Percentiles rank a stretch among this genome's conserved stretches.
Conservation (phyloP, 2,329 filamentous ascomycete genomes). For the Colletotrichum noveboracense region DNA sequence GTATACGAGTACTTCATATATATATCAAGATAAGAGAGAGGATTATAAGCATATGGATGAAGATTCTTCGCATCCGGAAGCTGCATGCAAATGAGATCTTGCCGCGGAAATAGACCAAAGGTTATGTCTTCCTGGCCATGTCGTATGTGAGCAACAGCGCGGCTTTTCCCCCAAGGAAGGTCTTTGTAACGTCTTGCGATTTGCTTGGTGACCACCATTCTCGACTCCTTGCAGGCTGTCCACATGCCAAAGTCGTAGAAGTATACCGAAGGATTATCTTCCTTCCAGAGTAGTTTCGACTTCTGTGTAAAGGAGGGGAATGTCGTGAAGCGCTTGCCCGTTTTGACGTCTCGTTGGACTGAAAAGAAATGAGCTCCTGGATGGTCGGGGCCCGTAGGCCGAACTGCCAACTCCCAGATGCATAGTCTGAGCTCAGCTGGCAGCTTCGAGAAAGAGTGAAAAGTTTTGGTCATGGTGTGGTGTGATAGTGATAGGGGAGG, state of each 20-base stretch:
- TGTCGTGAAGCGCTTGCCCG: background rate
- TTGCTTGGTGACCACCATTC: background rate
- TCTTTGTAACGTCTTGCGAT: background rate
- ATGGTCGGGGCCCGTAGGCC: background rate
- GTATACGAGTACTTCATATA: too few species aligned
- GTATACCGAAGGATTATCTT: background rate
- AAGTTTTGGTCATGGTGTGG: background rate
- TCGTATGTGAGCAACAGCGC: background rate
- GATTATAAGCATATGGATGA: rapidly evolving
- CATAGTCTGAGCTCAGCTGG: background rate
- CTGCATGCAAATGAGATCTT: background rate
- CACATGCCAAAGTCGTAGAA: background rate
- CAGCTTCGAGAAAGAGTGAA: background rate
- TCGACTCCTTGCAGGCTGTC: background rate
- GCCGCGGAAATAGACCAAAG: background rate
- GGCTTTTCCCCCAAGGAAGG: rapidly evolving
- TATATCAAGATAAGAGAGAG: background rate
- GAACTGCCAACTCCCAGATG: background rate
- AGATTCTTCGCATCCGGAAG: background rate
- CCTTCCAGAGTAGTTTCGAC: background rate
- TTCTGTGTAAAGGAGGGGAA: background rate
- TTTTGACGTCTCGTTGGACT: background rate
- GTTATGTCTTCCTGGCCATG: background rate
- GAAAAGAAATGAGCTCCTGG: background rate
- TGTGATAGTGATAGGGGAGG: background rate